Base-by-base conservation (phyloP, 352 stramenopile genomes). In the Globisporangium okanoganense region DNA sequence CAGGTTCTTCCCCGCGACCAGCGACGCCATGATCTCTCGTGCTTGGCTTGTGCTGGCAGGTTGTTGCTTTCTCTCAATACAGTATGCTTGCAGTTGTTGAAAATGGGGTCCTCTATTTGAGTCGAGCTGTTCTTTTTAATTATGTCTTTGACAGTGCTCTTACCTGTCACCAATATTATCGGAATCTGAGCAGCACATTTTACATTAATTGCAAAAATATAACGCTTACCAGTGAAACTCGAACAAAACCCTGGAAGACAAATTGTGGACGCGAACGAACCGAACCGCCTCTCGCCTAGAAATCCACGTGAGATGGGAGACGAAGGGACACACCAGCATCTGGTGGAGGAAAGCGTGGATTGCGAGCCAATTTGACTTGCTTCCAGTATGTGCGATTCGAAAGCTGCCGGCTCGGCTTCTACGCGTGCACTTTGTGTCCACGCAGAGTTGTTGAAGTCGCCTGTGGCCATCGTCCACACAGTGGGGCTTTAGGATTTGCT, bases 1-100 rank as follows among this genome's bases (percentile, higher is more conserved):
- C 35, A 83, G 44, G 69, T 94, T 94, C 76, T 88, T 89, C 29
- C 84, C 84, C 38, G 78, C 76, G 12, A 82, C 51, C 38, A 79
- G 61, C 61, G 69, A 73, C 62, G 71, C 65, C 72, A 76, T 82
- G 41, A 10, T 22, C 14, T n/a, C n/a, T n/a, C n/a, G n/a, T n/a
- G n/a, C n/a, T n/a, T n/a, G n/a, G n/a, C n/a, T 35, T 10, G 20
- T 40, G 18, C 13, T 13, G 22, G 38, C 18, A 27, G 35, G 20
- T 24, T 43, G 27, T 25, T 43, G 49, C 10, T 29, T 43, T 3
- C n/a, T n/a, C n/a, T n/a, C n/a, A n/a, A n/a, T n/a, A n/a, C n/a
- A n/a, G n/a, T n/a, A 12, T 52, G 9, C 18, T 9, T 4, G 13
- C 20, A 33, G 29, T 33, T 3, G 29, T 33, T 33, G 29, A 33